phyloP scores from a whole-genome alignment of 176 grass and related monocot genomes.

The Triticum aestivum region IWGSC_CS_RefSeq_v2.1 NC_057803.1:742453466-742453965 shows the following conservation, averaged over 20 bases:
- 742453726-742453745: background rate
- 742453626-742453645: background rate
- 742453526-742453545: conserved; percentile 48
- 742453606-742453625: background rate
- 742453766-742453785: conserved; percentile 23
- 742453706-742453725: background rate
- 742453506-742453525: conserved; percentile 50
- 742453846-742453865: too few species aligned
- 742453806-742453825: background rate
- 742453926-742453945: too few species aligned
- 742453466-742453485: conserved; percentile 54
- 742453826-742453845: too few species aligned
- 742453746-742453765: background rate
- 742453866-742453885: too few species aligned
- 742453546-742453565: background rate
- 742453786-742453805: background rate
- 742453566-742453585: background rate
- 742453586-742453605: background rate
- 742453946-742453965: too few species aligned
- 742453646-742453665: background rate
- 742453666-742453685: background rate
- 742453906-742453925: too few species aligned
- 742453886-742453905: too few species aligned
- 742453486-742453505: conserved; percentile 58
- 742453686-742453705: background rate